These are phyloP conservation scores for Asterionellopsis glacialis DNA, from an alignment of 108 stramenopile species.

Conservation along the genomic window DNA sequence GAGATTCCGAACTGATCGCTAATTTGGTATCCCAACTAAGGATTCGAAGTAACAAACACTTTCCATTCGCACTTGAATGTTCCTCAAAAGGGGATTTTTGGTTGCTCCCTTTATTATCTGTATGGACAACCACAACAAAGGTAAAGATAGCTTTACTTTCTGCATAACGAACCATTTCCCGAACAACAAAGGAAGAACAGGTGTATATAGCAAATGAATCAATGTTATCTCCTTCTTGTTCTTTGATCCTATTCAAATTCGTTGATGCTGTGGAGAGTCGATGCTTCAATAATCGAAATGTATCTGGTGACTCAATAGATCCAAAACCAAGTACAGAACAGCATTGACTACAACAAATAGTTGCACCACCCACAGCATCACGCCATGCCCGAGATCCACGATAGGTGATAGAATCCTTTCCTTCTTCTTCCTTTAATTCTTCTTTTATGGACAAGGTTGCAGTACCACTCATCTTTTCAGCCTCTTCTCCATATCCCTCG, in stretches of 20 bases:
- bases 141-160: slow-evolving; percentile 77
- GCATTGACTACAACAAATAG: slow-evolving; percentile 44
- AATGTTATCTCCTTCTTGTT: background rate
- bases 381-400: slow-evolving; percentile 34
- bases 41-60: slow-evolving; percentile 54
- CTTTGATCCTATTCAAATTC: background rate
- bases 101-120: slow-evolving; percentile 10
- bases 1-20: slow-evolving; percentile 13
- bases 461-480: background rate
- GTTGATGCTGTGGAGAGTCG: slow-evolving; percentile 24
- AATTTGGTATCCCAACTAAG: slow-evolving; percentile 71
- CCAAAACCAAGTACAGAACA: slow-evolving; percentile 64
- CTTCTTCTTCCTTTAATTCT: slow-evolving; percentile 3
- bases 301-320: slow-evolving; percentile 42
- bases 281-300: slow-evolving; percentile 73
- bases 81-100: too few species aligned
- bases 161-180: slow-evolving; percentile 79
- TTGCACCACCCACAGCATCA: slow-evolving; percentile 34
- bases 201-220: slow-evolving; percentile 5
- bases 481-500: slow-evolving; percentile 56
- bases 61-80: slow-evolving; percentile 1
- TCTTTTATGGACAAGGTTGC: background rate
- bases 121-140: slow-evolving; percentile 42
- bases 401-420: slow-evolving; percentile 14
- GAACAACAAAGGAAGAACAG: slow-evolving; percentile 61